Conservation (phyloP, 129 eudicot species). For the Solidago caesia region DNA sequence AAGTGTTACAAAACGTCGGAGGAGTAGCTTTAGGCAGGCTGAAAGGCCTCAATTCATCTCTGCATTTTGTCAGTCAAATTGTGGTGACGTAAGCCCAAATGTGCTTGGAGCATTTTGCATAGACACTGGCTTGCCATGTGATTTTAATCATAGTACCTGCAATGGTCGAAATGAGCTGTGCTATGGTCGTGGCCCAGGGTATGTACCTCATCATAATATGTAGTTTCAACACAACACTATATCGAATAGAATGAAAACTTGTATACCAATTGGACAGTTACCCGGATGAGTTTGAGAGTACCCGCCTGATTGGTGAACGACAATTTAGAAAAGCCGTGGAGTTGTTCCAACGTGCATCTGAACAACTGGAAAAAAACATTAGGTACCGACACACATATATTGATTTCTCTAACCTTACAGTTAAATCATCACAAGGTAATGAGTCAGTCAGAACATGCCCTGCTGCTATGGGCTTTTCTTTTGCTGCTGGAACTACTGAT, state of each 20-base stretch:
- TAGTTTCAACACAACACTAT: background rate
- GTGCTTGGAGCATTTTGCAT: slow-evolving; percentile 62
- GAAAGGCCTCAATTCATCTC: slow-evolving; percentile 47
- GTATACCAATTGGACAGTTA: slow-evolving; percentile 26
- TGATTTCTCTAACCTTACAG: slow-evolving; percentile 46
- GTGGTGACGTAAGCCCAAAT: slow-evolving; percentile 66
- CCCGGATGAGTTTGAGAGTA: slow-evolving; percentile 63
- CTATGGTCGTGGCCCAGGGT: slow-evolving; percentile 70
- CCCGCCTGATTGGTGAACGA: slow-evolving; percentile 55
- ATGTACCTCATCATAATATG: slow-evolving; percentile 4
- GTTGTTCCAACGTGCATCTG: slow-evolving; percentile 44
- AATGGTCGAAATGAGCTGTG: slow-evolving; percentile 49
- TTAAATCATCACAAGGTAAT: slow-evolving; percentile 23
- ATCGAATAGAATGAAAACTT: background rate
- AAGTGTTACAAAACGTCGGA: slow-evolving; percentile 34
- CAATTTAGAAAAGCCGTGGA: slow-evolving; percentile 49
- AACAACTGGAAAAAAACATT: slow-evolving; percentile 41
- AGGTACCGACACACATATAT: slow-evolving; percentile 43
- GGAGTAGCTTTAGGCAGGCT: slow-evolving; percentile 40
- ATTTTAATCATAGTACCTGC: slow-evolving; percentile 60
- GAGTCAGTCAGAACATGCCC: slow-evolving; percentile 52
- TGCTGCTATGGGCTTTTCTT: slow-evolving; percentile 64
- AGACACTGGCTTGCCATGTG: slow-evolving; percentile 62
- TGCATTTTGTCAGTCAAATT: slow-evolving; percentile 64
- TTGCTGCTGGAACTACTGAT: slow-evolving; percentile 72